These are phyloP conservation scores for Fusarium pininemorale DNA, from an alignment of 2,329 filamentous ascomycete genomes.

Conservation along the genomic window DNA sequence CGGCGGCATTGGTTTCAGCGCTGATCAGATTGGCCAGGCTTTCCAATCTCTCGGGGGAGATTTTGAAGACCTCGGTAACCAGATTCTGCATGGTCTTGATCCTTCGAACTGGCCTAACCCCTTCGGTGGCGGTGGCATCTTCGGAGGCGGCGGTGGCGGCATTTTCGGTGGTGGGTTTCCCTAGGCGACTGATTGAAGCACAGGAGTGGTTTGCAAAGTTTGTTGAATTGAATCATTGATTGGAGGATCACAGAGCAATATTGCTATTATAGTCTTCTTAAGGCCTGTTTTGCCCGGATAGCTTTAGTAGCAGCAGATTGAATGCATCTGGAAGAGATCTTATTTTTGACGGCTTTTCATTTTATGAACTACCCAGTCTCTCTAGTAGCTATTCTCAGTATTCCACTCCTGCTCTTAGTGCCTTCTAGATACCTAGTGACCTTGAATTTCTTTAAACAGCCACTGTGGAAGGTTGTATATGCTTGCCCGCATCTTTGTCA, in stretches of 20 bases:
- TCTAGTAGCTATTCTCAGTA: fast-evolving
- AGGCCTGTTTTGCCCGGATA: background rate
- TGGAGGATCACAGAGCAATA: background rate
- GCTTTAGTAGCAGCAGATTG: background rate
- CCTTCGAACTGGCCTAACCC: background rate
- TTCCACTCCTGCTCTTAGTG: fast-evolving
- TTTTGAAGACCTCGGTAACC: background rate
- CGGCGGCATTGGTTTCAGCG: background rate
- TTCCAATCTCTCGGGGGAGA: background rate
- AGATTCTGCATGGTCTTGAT: background rate
- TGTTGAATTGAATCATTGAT: too few species aligned
- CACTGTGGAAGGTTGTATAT: background rate
- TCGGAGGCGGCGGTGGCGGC: background rate
- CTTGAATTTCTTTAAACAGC: background rate
- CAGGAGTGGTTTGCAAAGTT: background rate
- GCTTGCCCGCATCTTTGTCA: background rate
- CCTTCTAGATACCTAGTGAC: too few species aligned
- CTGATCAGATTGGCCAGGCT: background rate
- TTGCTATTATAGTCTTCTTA: fast-evolving
- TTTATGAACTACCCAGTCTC: too few species aligned
- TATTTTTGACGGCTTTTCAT: too few species aligned
- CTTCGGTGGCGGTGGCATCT: background rate
- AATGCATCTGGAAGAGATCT: too few species aligned
- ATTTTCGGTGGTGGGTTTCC: background rate
- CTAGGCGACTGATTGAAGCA: background rate